phyloP scores from a whole-genome alignment of 1,139 yeast genomes.

The Geotrichum siamense region DNA sequence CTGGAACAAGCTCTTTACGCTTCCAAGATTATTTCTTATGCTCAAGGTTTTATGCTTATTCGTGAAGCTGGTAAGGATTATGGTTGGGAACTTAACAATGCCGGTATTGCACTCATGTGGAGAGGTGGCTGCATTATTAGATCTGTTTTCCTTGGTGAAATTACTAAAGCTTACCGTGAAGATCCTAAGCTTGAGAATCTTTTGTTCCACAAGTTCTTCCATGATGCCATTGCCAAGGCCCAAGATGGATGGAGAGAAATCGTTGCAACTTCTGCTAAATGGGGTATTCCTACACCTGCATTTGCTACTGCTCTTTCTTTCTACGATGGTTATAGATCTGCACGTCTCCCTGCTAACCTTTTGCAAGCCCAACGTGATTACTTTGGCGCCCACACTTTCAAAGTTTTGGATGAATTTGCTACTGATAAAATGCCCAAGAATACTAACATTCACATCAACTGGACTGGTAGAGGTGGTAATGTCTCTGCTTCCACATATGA shows the following conservation, averaged over 20 bases:
- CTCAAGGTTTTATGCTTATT: constrained; percentile 99
- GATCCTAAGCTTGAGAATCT: constrained; percentile 91
- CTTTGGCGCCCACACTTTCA: constrained; percentile 99
- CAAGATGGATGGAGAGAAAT: constrained; percentile 94
- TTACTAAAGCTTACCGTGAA: constrained; percentile 92
- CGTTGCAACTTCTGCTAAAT: constrained; percentile 65
- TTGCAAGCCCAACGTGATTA: constrained; percentile 99
- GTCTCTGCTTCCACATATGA: constrained; percentile 91
- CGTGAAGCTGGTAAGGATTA: constrained; percentile 97
- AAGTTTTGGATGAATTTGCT: constrained; percentile 82
- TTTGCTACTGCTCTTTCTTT: constrained; percentile 93
- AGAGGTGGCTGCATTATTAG: constrained; percentile 99
- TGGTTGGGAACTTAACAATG: constrained; percentile 96
- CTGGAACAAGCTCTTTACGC: constrained; percentile 98
- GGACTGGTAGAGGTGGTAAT: constrained; percentile 99
- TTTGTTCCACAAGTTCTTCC: constrained; percentile 92
- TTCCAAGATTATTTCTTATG: constrained; percentile 95
- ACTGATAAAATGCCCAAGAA: constrained; percentile 68
- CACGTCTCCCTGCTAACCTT: constrained; percentile 91
- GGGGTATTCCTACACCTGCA: constrained; percentile 97
- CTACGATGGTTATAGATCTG: constrained; percentile 99
- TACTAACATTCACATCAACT: constrained; percentile 88
- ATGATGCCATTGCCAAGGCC: constrained; percentile 84
- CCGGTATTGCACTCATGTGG: constrained; percentile 99
- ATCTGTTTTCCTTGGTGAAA: constrained; percentile 96